Percentiles rank a stretch among this genome's conserved stretches.
These are phyloP conservation scores for Oryza longistaminata DNA, from an alignment of 176 grass and related monocot species.

Conservation along the genomic window DNA sequence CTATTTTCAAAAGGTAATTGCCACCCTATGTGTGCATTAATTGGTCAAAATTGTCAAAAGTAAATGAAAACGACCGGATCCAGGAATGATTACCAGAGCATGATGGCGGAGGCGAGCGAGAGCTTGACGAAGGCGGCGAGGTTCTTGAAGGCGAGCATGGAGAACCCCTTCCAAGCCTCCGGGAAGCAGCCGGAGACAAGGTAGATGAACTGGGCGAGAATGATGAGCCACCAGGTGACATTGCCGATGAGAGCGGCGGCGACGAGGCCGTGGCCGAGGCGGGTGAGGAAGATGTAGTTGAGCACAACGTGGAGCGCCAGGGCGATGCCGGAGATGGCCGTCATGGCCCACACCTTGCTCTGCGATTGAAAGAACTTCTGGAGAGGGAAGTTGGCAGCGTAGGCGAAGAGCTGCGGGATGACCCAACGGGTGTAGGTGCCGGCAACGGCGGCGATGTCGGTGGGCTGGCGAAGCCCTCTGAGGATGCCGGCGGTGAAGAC, in stretches of 20 bases:
- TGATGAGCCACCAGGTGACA: conserved; percentile 57
- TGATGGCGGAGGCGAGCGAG: conserved; percentile 65
- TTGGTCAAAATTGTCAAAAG: too few relatives aligned
- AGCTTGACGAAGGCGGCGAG: conserved; percentile 59
- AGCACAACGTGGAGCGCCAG: conserved; percentile 55
- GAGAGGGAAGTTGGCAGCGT: conserved; percentile 72
- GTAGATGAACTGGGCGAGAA: conserved; percentile 45
- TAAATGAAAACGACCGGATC: too few relatives aligned
- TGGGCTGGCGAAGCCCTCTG: conserved; percentile 42
- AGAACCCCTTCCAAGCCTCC: conserved; percentile 58
- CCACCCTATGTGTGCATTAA: too few relatives aligned
- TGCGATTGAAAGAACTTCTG: conserved; percentile 76
- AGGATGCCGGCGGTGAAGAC: conserved; percentile 52
- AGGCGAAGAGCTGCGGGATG: conserved; percentile 56
- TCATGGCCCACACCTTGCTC: conserved; percentile 69
- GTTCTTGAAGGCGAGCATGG: conserved; percentile 42
- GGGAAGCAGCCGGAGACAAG: conserved; percentile 53
- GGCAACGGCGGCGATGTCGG: conserved; percentile 39
- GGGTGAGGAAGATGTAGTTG: conserved; percentile 56
- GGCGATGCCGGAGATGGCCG: conserved; percentile 45
- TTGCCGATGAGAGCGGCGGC: conserved; percentile 57
- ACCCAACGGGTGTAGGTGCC: conserved; percentile 48
- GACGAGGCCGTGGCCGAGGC: conserved; percentile 39
- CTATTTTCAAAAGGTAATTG: too few relatives aligned
- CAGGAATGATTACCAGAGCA: conserved; percentile 47